Base-by-base conservation (phyloP, 1,139 yeast species). In the Blastobotrys niveus region DNA sequence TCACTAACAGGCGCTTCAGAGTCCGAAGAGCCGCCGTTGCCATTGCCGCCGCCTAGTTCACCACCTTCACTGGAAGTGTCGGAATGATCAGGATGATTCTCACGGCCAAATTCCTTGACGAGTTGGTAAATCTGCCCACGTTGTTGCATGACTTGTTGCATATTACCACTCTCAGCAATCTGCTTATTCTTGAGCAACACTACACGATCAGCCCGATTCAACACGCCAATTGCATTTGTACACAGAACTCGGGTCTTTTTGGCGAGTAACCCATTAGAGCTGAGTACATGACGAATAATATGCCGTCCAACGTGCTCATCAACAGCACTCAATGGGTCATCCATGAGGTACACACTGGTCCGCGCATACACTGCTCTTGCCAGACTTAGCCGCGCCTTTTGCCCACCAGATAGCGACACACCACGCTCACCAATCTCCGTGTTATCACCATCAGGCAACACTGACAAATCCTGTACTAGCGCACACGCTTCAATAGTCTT, bases 381-480 rank as follows among this genome's bases (percentile, higher is more conserved):
- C 50, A 91, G 73, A 2, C 95, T 80, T 42, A 91, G 70, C 65
- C 98, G 79, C 1, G 97, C 96, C 71, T 89, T 91, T 65, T 91
- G 97, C 36, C 98, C 98, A 48, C 98, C 98, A 39, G 96, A 86
- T 47, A 91, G 72, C 12, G 96, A 86, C 46, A 91, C 87, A 57
- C 98, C 98, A 67, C 89, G 89, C 67, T 91, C 98, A 52, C 98
- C 98, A 43, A 91, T 97, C 57, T 84, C 77, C 2, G 98, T 89
- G 45, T 72, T 70, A 62, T 91, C 97, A 42, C 97, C 96, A 59
- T 86, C 85, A 2, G 95, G 85, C 43, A 91, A 71, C 30, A 82
- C 77, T 22, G 75, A 76, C 54, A 91, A 73, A 65, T 91, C 98
- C 40, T 79, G 79, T n/a, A 73, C 67, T 57, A 91, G 73, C 5